A percentile compares a stretch with the other conserved stretches of the same genome.
These are phyloP conservation scores for Aurinia saxatilis DNA, from an alignment of 345 rosid species.

Conservation along the genomic window DNA sequence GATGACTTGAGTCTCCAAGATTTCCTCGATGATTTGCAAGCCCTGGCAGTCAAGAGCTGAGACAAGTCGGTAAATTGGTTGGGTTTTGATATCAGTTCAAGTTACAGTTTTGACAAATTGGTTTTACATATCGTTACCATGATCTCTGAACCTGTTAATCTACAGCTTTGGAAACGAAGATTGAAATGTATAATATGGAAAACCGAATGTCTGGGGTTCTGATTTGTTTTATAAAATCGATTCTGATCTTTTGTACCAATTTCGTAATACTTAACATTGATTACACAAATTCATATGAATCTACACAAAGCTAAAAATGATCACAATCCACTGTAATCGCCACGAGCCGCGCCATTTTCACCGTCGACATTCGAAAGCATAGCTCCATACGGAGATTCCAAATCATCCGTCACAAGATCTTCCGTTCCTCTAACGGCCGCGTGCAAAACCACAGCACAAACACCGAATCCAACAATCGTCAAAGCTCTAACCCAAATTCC, in stretches of 20 bases:
- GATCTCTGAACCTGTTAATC: no score
- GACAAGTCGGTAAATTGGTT: neutral
- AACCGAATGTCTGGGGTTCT: neutral
- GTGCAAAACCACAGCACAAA: constrained; percentile 33
- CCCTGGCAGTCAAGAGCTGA: constrained; percentile 65
- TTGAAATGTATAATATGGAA: constrained; percentile 9
- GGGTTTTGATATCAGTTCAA: neutral
- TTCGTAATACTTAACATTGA: neutral
- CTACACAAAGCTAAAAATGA: neutral
- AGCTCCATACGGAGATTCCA: constrained; percentile 44
- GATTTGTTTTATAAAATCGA: neutral
- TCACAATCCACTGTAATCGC: constrained; percentile 32
- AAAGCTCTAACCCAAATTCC: constrained; percentile 40
- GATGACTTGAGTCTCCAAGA: constrained; percentile 91
- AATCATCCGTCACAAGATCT: constrained; percentile 45
- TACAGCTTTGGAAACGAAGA: neutral
- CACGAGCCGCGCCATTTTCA: constrained; percentile 21
- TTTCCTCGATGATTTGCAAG: constrained; percentile 72
- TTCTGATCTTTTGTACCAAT: neutral
- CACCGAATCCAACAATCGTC: constrained; percentile 26
- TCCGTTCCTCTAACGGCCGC: constrained; percentile 44
- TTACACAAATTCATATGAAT: neutral
- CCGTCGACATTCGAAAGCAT: constrained; percentile 29
- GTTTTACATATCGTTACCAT: no score
- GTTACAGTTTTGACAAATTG: neutral